Percentiles rank a stretch among this genome's conserved stretches.
Conservation (phyloP, 768 basidiomycete species). For the Lactarius hengduanensis region DNA sequence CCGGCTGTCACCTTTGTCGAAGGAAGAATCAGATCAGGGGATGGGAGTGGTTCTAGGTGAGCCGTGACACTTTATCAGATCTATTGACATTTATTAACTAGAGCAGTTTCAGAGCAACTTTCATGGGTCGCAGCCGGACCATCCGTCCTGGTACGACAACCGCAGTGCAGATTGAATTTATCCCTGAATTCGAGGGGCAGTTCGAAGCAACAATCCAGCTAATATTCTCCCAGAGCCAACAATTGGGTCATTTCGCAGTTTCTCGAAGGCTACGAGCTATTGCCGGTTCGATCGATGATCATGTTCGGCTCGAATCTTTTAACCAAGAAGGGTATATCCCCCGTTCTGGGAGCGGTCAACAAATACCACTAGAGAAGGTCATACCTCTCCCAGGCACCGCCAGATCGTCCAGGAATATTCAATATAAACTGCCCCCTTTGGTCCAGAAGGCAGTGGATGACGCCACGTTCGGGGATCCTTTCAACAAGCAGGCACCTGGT, state of each 20-base stretch:
- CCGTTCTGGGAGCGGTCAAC: neutral
- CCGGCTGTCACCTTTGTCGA: constrained; percentile 23
- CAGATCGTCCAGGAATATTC: neutral
- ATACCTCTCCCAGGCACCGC: neutral
- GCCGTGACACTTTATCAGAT: neutral
- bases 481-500: neutral
- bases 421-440: constrained; percentile 2
- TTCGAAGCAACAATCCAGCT: constrained; percentile 16
- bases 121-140: constrained; percentile 1
- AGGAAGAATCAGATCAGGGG: constrained; percentile 1
- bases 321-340: neutral
- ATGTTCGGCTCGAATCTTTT: constrained; percentile 5
- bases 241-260: constrained; percentile 1
- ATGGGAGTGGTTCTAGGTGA: constrained; percentile 15
- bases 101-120: constrained; percentile 10
- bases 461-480: neutral
- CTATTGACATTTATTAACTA: neutral
- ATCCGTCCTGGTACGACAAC: constrained; percentile 16
- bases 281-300: constrained; percentile 17
- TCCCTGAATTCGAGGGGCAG: constrained; percentile 14
- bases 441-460: neutral
- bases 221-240: constrained; percentile 7
- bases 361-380: constrained; percentile 5
- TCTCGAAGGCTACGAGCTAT: constrained; percentile 1
- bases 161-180: constrained; percentile 6